These are phyloP conservation scores for Ustilago lituana DNA, from an alignment of 1,284 basidiomycete genomes.

Conservation along the genomic window DNA sequence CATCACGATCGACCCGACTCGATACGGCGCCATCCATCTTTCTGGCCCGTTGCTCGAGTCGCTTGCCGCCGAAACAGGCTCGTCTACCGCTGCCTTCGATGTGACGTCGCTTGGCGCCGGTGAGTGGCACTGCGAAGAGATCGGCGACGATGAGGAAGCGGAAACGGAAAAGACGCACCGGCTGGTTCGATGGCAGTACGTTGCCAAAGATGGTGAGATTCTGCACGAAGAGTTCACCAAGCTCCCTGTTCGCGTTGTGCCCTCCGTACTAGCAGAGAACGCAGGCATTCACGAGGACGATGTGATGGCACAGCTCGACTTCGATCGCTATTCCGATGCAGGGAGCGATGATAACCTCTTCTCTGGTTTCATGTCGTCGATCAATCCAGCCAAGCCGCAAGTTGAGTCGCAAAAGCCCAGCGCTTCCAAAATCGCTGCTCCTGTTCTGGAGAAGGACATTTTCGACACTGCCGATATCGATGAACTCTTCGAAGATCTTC, in stretches of 20 bases:
- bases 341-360: constrained; percentile 42
- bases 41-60: constrained; percentile 49
- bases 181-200: constrained; percentile 42
- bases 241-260: constrained; percentile 28
- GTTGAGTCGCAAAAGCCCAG: neutral
- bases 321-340: constrained; percentile 34
- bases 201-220: constrained; percentile 37
- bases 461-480: constrained; percentile 36
- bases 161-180: constrained; percentile 8
- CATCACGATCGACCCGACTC: constrained; percentile 61
- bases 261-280: neutral
- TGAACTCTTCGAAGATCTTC: constrained; percentile 21
- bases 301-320: constrained; percentile 35
- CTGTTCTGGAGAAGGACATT: neutral
- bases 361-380: constrained; percentile 26
- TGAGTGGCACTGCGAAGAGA: constrained; percentile 42
- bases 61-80: constrained; percentile 13
- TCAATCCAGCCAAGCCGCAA: constrained; percentile 8
- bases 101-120: constrained; percentile 20
- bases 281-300: constrained; percentile 11
- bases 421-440: neutral
- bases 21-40: constrained; percentile 60
- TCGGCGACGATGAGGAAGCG: constrained; percentile 16
- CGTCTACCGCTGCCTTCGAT: constrained; percentile 16
- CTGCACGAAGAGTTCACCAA: constrained; percentile 47